Conservation (phyloP, 331 rosid species). For the Acacia pycnantha region DNA sequence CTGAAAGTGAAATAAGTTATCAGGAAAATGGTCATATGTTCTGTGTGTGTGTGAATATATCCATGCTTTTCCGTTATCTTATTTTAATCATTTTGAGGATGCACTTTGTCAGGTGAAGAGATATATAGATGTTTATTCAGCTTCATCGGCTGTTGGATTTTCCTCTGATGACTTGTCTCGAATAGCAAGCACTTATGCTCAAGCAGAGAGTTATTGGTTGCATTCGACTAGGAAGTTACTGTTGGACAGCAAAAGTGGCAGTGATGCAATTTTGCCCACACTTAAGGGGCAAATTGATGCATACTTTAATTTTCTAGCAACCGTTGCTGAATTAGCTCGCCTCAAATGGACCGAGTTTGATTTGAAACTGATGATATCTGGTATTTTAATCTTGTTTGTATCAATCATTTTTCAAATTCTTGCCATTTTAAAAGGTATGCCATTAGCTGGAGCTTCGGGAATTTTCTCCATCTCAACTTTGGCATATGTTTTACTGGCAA, state of each 20-base stretch:
- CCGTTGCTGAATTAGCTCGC: constrained; percentile 87
- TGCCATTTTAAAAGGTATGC: constrained; percentile 51
- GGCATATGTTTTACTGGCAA: constrained; percentile 60
- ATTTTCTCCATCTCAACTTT: constrained; percentile 46
- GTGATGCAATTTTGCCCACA: constrained; percentile 43
- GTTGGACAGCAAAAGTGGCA: constrained; percentile 36
- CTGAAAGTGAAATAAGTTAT: constrained; percentile 14
- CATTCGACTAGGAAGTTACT: constrained; percentile 47
- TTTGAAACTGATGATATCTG: constrained; percentile 75
- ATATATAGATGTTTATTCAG: constrained; percentile 82
- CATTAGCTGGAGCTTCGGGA: constrained; percentile 47
- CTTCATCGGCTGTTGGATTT: constrained; percentile 89
- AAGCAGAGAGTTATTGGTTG: constrained; percentile 71
- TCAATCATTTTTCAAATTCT: constrained; percentile 65
- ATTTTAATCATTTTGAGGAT: constrained; percentile 24
- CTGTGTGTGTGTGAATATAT: not conserved
- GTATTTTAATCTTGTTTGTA: constrained; percentile 69
- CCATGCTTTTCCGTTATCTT: not conserved
- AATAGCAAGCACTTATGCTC: constrained; percentile 52
- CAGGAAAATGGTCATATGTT: not conserved
- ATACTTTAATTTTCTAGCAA: constrained; percentile 62
- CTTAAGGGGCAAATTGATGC: constrained; percentile 71
- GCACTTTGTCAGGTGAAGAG: constrained; percentile 74
- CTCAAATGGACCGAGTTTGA: constrained; percentile 97
- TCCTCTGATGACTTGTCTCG: constrained; percentile 75